Conservation (phyloP, 768 basidiomycete genomes). For the Mycena filopes region DNA sequence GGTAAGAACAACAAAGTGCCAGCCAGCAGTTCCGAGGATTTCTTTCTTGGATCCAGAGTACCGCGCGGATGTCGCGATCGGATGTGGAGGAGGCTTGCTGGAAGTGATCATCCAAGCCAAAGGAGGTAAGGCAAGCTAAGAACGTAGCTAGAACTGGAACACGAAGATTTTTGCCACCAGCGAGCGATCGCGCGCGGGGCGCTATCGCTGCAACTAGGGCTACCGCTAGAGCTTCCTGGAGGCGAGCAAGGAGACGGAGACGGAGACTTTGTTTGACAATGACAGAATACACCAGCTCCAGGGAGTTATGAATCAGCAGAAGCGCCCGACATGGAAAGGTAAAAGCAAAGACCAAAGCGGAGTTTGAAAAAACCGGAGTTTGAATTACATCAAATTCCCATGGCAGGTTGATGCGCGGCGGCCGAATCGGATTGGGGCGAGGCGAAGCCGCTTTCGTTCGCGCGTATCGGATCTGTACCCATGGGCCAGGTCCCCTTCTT, state of each 20-base stretch:
- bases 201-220: no score
- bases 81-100: slow-evolving; percentile 3
- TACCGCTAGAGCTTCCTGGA: background rate
- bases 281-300: no score
- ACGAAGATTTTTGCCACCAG: no score
- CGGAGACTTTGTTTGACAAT: slow-evolving; percentile 5
- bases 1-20: slow-evolving; percentile 1
- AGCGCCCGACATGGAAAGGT: background rate
- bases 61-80: background rate
- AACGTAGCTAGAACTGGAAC: no score
- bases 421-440: background rate
- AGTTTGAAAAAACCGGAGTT: background rate
- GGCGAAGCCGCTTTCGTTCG: background rate
- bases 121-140: no score
- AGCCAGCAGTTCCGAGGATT: no score
- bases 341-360: background rate
- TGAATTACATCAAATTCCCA: background rate
- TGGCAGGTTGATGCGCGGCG: no score
- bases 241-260: background rate
- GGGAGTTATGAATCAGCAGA: no score
- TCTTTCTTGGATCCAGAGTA: no score
- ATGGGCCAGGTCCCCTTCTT: no score
- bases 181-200: no score
- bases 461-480: background rate
- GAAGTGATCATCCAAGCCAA: background rate